Evolutionary conservation across 139 green algal genomes (phyloP).

Genomic region (Chlorella ohadii): DNA sequence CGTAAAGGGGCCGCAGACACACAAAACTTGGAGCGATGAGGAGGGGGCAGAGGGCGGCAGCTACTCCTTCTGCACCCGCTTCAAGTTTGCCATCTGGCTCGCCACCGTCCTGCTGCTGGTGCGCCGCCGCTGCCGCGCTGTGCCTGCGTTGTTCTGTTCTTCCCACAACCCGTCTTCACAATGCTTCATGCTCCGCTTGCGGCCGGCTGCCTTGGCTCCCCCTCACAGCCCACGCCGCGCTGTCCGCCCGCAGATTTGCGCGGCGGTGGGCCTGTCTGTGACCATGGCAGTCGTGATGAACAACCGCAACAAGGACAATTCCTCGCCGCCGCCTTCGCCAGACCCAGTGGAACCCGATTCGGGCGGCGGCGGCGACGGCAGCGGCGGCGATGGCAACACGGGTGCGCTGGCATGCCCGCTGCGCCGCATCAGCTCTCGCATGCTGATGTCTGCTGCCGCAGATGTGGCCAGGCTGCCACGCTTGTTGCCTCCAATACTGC

Average conservation of each 20-base stretch:
- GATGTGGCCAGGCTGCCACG: too few relatives aligned
- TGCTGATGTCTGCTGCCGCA: not conserved
- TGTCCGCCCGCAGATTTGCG: slow-evolving; percentile 9
- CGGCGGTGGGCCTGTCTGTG: slow-evolving; percentile 27
- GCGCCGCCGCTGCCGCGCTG: too few relatives aligned
- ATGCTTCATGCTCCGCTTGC: too few relatives aligned
- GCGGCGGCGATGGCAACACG: not conserved
- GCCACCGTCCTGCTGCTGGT: not conserved
- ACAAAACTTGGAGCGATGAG: slow-evolving; percentile 1
- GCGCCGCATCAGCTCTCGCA: too few relatives aligned
- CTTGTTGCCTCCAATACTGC: not conserved
- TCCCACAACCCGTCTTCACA: too few relatives aligned
- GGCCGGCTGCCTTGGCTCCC: too few relatives aligned
- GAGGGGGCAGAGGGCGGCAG: not conserved
- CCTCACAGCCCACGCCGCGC: too few relatives aligned
- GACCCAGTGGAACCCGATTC: not conserved
- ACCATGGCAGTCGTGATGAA: slow-evolving; percentile 30
- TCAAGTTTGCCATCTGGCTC: slow-evolving; percentile 46
- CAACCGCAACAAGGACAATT: not conserved
- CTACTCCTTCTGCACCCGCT: slow-evolving; percentile 20
- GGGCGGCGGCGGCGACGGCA: slow-evolving; percentile 1
- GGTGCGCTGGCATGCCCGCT: not conserved
- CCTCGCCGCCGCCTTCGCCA: not conserved
- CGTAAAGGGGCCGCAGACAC: too few relatives aligned
- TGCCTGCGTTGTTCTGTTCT: too few relatives aligned